Evolutionary conservation across 257 asterid species (phyloP).

Genomic region (Paraleonurus japonicus): DNA sequence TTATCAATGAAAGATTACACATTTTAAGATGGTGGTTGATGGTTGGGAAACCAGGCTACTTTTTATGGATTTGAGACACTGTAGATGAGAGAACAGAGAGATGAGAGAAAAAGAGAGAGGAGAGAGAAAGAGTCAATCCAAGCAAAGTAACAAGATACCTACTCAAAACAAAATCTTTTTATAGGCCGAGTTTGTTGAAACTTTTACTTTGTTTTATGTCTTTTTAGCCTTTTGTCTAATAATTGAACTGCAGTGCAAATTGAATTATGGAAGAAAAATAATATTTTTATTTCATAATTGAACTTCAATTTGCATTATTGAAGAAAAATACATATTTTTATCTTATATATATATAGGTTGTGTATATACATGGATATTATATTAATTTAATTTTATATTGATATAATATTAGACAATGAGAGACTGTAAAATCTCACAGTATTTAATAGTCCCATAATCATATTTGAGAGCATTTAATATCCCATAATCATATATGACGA

Average conservation of each 20-base stretch:
- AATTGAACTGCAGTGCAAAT: not conserved
- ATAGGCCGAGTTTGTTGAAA: conserved; percentile 16
- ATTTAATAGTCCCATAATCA: conserved; percentile 13
- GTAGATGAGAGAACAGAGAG: not conserved
- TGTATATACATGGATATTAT: no score
- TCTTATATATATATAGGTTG: not conserved
- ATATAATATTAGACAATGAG: no score
- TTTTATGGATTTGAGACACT: conserved; percentile 26
- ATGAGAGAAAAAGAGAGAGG: conserved; percentile 14
- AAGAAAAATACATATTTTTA: not conserved
- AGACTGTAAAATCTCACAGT: not conserved
- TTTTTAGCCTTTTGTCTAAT: not conserved
- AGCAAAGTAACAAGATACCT: conserved; percentile 64
- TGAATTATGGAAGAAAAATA: not conserved
- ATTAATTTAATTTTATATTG: no score
- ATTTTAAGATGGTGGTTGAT: conserved; percentile 34
- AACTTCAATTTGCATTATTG: no score
- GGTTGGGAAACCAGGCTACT: conserved; percentile 36
- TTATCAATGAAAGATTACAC: conserved; percentile 19
- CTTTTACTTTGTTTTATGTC: conserved; percentile 15
- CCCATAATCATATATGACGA: not conserved
- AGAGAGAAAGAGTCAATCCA: conserved; percentile 25
- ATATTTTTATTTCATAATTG: not conserved
- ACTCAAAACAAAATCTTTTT: conserved; percentile 22
- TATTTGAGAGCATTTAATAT: no score